Conservation (phyloP, 129 eudicot species). For the Artemisia argyi region DNA sequence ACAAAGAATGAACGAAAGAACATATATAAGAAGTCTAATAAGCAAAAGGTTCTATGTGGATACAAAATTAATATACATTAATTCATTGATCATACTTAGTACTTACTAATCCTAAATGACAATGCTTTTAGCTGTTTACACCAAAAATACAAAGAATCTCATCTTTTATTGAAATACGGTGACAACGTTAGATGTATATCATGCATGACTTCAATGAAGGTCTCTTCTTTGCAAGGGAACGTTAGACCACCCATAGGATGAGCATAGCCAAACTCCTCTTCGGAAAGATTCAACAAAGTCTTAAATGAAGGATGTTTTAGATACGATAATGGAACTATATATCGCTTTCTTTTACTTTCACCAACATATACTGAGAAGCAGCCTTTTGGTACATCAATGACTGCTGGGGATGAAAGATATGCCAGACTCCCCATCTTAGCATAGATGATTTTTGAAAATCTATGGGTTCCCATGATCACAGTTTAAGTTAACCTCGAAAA, state of each 20-base stretch:
- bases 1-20: no score
- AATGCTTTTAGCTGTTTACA: no score
- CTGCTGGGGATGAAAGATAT: conserved; percentile 1
- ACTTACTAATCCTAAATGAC: no score
- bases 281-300: background rate
- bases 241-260: conserved; percentile 35
- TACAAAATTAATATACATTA: no score
- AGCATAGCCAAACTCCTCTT: conserved; percentile 29
- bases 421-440: background rate
- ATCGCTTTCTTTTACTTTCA: conserved; percentile 24
- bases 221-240: conserved; percentile 36
- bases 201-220: conserved; percentile 23
- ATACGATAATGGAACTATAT: conserved; percentile 16
- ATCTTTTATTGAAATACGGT: background rate
- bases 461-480: background rate
- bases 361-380: conserved; percentile 25
- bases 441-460: conserved; percentile 5
- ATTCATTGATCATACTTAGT: no score
- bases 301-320: conserved; percentile 29
- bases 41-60: no score
- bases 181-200: conserved; percentile 7
- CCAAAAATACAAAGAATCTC: no score
- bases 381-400: conserved; percentile 16
- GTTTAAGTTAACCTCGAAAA: background rate
- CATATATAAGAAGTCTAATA: no score